Evolutionary conservation across 108 stramenopile species (phyloP), one percentile per base, ranked within the genome.

Genomic region (Pseudonitzschia delicatissima): DNA sequence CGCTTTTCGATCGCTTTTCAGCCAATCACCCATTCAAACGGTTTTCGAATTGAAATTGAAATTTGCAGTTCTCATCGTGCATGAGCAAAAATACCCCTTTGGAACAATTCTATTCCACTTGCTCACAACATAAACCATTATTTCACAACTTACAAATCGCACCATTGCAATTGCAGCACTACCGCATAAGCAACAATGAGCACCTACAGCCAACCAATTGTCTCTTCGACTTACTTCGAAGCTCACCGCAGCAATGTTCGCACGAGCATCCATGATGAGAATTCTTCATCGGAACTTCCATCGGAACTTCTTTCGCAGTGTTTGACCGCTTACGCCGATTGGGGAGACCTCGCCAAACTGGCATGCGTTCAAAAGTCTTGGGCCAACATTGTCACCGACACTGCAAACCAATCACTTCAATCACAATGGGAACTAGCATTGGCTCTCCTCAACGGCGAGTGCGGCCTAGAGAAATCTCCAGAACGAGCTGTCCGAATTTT

Each of bases 271-370:
- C 37, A 40, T 36, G 26, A 39, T 15, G 25, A 42, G 5, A 26
- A 3, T 13, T 15, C 47, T 40, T 27, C 51, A 35, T 26, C 66
- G 5, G 60, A 66, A 26, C 80, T 92, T 67, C 91, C 91, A 2
- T 45, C 82, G 11, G 91, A 92, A 72, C 66, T 93, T 48, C 61
- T 87, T 17, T 81, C 76, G 62, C 47, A 50, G 9, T 87, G 86
- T 66, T 69, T 90, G 35, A 44, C 78, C 6, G 64, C 71, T 45
- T 93, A 82, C 53, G 55, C 78, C 60, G 76, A 87, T 58, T 93
- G 92, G 92, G 92, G 92, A 12, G 90, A 87, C 64, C 77, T 90
- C 12, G 86, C 89, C 13, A 83, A 77, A 42, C 78, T 93, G 18
- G 80, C 89, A 13, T 79, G 77, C 44, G 89, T 91, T 17, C 92